These are phyloP conservation scores for Xylaria sp. DNA, from an alignment of 2,329 filamentous ascomycete genomes.

Conservation along the genomic window DNA sequence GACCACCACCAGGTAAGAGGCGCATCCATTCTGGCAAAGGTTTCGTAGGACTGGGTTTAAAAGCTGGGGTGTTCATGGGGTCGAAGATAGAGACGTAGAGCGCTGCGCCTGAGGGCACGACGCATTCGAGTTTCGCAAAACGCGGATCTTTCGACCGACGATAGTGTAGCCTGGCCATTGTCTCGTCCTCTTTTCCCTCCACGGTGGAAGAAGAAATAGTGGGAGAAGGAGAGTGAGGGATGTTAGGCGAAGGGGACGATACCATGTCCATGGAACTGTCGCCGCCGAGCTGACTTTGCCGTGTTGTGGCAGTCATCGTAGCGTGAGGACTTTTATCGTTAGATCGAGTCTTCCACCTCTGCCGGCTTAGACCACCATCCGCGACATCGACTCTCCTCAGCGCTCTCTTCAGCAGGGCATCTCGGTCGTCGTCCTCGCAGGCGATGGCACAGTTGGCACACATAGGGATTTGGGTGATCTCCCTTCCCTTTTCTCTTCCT, in stretches of 20 bases:
- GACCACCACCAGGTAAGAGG: slow-evolving; percentile 34
- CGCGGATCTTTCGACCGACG: slow-evolving; percentile 28
- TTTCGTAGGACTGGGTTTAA: slow-evolving; percentile 61
- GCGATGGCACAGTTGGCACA: slow-evolving; percentile 60
- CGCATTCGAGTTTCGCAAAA: slow-evolving; percentile 37
- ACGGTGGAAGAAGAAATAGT: background rate
- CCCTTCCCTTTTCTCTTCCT: slow-evolving; percentile 28
- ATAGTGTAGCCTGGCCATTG: slow-evolving; percentile 31
- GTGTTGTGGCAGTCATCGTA: background rate
- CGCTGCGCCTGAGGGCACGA: slow-evolving; percentile 46
- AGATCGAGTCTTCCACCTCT: slow-evolving; percentile 50
- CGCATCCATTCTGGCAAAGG: slow-evolving; percentile 62
- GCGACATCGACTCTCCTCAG: slow-evolving; percentile 55
- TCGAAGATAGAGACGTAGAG: slow-evolving; percentile 64
- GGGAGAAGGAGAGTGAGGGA: background rate
- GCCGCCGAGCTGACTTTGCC: slow-evolving; percentile 31
- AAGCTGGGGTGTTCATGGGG: slow-evolving; percentile 58
- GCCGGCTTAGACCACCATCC: slow-evolving; percentile 60
- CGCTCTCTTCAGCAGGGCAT: slow-evolving; percentile 51
- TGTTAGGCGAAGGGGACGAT: background rate
- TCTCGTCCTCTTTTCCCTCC: slow-evolving; percentile 5
- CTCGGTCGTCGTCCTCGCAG: slow-evolving; percentile 51
- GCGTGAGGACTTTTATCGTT: slow-evolving; percentile 22
- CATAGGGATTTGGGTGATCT: slow-evolving; percentile 60
- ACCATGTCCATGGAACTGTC: slow-evolving; percentile 33